Percentiles rank a stretch among this genome's conserved stretches.
phyloP scores from a whole-genome alignment of 2,329 filamentous ascomycete species.

The Penicillium sp. region DNA sequence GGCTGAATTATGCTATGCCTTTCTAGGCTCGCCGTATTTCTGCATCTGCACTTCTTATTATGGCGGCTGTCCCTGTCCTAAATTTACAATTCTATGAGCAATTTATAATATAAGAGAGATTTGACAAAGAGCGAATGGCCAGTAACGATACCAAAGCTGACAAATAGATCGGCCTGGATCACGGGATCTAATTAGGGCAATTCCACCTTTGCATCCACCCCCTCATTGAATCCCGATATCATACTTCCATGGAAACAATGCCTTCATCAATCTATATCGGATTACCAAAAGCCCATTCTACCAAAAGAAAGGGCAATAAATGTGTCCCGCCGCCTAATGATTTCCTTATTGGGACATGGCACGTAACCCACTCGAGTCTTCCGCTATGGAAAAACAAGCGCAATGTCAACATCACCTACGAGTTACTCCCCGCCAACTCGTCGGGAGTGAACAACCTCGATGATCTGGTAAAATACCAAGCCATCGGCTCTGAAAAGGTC shows the following conservation, averaged over 20 bases:
- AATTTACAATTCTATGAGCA: too few relatives aligned
- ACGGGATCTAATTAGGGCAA: neutral
- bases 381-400: constrained; percentile 22
- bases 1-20: neutral
- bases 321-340: constrained; percentile 10
- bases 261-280: neutral
- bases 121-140: too few relatives aligned
- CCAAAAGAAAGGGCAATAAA: neutral
- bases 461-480: constrained; percentile 19
- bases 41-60: too few relatives aligned
- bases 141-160: too few relatives aligned
- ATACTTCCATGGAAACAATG: neutral
- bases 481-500: constrained; percentile 11
- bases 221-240: neutral
- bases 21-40: too few relatives aligned
- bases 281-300: neutral
- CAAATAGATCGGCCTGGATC: neutral
- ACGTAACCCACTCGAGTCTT: constrained; percentile 23
- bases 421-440: constrained; percentile 6
- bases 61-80: too few relatives aligned
- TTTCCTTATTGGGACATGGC: constrained; percentile 21
- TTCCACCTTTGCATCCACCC: neutral
- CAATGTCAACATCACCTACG: constrained; percentile 24
- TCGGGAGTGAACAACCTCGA: constrained; percentile 12
- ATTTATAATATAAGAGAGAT: too few relatives aligned